Base-by-base conservation (phyloP, 495 filamentous ascomycete genomes). In the Hypoxylon cercidicola region DNA sequence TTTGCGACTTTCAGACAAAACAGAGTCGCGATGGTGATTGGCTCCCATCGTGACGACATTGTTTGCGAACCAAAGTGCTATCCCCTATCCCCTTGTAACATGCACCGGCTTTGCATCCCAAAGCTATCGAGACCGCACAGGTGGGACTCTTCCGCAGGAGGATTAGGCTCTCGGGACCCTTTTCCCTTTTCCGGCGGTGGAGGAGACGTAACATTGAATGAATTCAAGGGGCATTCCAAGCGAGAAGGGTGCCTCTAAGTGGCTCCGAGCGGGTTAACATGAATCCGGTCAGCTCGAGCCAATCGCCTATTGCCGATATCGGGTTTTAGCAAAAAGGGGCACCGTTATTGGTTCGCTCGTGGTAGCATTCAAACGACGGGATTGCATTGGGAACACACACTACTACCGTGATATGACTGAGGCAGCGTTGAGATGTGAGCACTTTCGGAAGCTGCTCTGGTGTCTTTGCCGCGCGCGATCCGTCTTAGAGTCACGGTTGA, bases 251-350 rank as follows among this genome's bases (percentile, higher is more conserved):
- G 40, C 13, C 37, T 12, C 13, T 40, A 16, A 40, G 37, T 40
- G 37, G 37, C 16, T 15, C n/a, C n/a, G n/a, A n/a, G n/a, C 40
- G n/a, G 40, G 40, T 43, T 10, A 43, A 19, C 16, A 2, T 43
- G 40, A 11, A 19, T 43, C 40, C 40, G 51, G 20, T 19, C 8
- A 18, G 16, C 11, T 10, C 35, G 18, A 32, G 9, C 45, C 34
- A 62, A 55, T 55, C 2, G 23, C 23, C 23, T 25, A 25, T 25
- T 44, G 0, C 60, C 60, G 60, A 62, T 55, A 30, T 45, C 60
- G 60, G 60, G 37, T 55, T 55, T 55, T 34, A 48, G 35, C 25
- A 10, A 25, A 44, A 44, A 44, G 37, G 12, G 30, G 13, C 5
- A 10, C 11, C 37, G 23, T 23, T 12, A 28, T 51, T 43, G 40